Conservation (phyloP, 371 early-diverging fungal genomes). For the Capillidium heterosporum region DNA sequence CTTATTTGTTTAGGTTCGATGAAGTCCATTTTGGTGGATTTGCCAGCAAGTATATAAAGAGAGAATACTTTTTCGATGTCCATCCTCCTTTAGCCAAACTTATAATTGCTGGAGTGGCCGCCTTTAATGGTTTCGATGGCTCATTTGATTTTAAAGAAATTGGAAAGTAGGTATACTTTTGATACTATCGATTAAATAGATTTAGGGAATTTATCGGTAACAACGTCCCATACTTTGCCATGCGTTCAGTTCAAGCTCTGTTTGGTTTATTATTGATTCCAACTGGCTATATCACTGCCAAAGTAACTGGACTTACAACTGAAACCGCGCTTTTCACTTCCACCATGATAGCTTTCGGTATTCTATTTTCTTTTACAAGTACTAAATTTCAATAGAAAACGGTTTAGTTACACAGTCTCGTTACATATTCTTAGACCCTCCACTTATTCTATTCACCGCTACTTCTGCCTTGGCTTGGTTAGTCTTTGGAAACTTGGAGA, state of each 20-base stretch:
- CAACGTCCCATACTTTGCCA: conserved; percentile 63
- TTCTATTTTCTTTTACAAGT: conserved; percentile 1
- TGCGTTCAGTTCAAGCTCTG: conserved; percentile 57
- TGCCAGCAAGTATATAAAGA: conserved; percentile 60
- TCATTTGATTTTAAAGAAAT: conserved; percentile 71
- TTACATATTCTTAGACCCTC: conserved; percentile 77
- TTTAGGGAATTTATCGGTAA: conserved; percentile 31
- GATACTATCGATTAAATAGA: neutral
- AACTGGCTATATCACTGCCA: conserved; percentile 59
- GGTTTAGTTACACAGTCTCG: conserved; percentile 74
- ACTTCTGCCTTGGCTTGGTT: conserved; percentile 55
- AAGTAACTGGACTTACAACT: conserved; percentile 48
- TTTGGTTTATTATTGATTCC: conserved; percentile 60
- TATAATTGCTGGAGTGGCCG: conserved; percentile 63
- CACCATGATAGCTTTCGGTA: conserved; percentile 45
- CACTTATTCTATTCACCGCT: conserved; percentile 66
- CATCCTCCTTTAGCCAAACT: conserved; percentile 96
- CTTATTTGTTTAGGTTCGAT: conserved; percentile 17
- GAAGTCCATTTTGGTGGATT: conserved; percentile 47
- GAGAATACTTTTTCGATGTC: conserved; percentile 95
- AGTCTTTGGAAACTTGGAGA: conserved; percentile 39
- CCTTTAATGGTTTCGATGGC: conserved; percentile 67
- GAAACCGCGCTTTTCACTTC: conserved; percentile 49
- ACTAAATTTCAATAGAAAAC: conserved; percentile 39
- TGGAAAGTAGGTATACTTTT: conserved; percentile 27